Percentiles rank a stretch among this genome's conserved stretches.
Conservation (phyloP, 495 filamentous ascomycete genomes). For the Hypoxylon intermedium region DNA sequence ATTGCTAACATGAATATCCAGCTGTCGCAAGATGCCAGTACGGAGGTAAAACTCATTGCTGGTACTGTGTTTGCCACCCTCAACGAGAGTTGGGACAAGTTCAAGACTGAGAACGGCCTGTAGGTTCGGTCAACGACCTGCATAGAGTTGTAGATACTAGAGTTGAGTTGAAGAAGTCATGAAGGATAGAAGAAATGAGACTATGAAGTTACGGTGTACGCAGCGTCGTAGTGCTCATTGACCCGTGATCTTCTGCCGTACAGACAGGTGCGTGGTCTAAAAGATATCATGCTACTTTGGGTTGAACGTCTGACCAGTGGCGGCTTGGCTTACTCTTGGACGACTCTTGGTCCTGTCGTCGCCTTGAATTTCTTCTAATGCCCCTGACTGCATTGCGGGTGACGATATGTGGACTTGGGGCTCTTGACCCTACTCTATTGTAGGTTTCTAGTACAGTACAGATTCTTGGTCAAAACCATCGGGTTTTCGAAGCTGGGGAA, state of each 20-base stretch:
- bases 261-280: neutral
- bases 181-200: conserved; percentile 33
- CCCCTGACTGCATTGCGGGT: neutral
- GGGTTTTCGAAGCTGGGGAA: too few relatives aligned
- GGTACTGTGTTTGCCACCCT: conserved; percentile 88
- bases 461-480: too few relatives aligned
- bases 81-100: conserved; percentile 99
- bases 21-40: conserved; percentile 88
- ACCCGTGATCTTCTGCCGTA: conserved; percentile 1
- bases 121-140: conserved; percentile 43
- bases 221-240: conserved; percentile 3
- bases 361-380: neutral
- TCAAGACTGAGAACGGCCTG: conserved; percentile 86
- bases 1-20: conserved; percentile 49
- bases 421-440: neutral
- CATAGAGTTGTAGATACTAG: neutral
- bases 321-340: neutral
- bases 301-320: conserved; percentile 1
- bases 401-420: neutral
- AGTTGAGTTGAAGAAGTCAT: conserved; percentile 1
- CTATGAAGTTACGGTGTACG: conserved; percentile 21
- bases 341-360: neutral
- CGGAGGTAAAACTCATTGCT: conserved; percentile 92
- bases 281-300: neutral
- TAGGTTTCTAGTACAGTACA: too few relatives aligned